Percentiles rank a stretch among this genome's conserved stretches.
phyloP scores from a whole-genome alignment of 805 yeast genomes.

The Citeromyces matritensis region DNA sequence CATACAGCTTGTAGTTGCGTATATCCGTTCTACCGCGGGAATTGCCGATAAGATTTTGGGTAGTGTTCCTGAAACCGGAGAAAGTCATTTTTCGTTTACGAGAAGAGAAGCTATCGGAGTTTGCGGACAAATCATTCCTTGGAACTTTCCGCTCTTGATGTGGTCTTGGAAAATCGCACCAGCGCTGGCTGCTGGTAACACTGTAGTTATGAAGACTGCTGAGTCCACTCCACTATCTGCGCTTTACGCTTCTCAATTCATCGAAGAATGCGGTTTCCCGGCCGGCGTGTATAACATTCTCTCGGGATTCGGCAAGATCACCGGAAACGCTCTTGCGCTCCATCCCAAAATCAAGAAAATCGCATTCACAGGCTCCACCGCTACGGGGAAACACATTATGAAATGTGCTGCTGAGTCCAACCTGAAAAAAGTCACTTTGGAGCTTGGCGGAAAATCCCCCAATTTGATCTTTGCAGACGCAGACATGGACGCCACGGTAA shows the following conservation, averaged over 20 bases:
- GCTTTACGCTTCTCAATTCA: conserved; percentile 33
- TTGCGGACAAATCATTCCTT: conserved; percentile 58
- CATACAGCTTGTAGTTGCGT: conserved; percentile 37
- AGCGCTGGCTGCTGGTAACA: conserved; percentile 52
- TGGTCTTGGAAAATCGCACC: conserved; percentile 60
- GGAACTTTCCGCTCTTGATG: conserved; percentile 62
- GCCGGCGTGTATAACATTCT: conserved; percentile 48
- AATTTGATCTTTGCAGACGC: conserved; percentile 80
- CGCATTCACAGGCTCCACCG: conserved; percentile 58
- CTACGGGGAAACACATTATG: conserved; percentile 68
- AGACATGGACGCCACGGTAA: conserved; percentile 59
- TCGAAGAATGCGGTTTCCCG: conserved; percentile 46
- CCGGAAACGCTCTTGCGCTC: conserved; percentile 42
- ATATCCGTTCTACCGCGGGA: conserved; percentile 56
- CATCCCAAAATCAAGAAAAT: conserved; percentile 47
- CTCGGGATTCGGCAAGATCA: conserved; percentile 45
- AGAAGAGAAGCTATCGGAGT: conserved; percentile 55
- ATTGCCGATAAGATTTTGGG: conserved; percentile 63
- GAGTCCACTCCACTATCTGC: conserved; percentile 56
- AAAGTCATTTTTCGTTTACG: conserved; percentile 45
- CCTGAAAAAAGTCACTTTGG: conserved; percentile 84
- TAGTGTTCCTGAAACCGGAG: conserved; percentile 42
- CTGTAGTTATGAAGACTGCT: conserved; percentile 47
- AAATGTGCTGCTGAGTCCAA: conserved; percentile 65
- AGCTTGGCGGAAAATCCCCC: conserved; percentile 95